Conservation (phyloP, 192 early-diverging fungal species). For the Coemansia sp. region DNA sequence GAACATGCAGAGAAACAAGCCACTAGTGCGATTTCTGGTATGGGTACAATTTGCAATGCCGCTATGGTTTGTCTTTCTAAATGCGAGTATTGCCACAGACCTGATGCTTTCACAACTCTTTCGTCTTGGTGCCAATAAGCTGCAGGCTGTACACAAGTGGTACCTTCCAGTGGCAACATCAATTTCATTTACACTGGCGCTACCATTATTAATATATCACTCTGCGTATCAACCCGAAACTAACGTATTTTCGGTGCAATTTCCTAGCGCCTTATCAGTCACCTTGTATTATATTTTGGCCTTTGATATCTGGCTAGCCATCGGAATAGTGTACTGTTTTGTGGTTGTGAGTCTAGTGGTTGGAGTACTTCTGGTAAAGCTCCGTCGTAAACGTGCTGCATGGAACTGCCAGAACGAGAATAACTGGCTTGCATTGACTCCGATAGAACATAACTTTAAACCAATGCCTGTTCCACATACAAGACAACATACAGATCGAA, state of each 20-base stretch:
- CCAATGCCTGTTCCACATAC: neutral
- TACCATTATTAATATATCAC: conserved; percentile 50
- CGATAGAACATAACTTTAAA: neutral
- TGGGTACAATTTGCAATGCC: conserved; percentile 56
- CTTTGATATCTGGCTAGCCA: conserved; percentile 51
- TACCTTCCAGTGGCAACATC: conserved; percentile 39
- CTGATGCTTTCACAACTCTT: conserved; percentile 43
- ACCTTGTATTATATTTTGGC: conserved; percentile 51
- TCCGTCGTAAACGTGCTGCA: conserved; percentile 33
- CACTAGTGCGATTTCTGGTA: conserved; percentile 40
- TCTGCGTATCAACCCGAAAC: conserved; percentile 36
- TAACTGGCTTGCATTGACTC: conserved; percentile 6
- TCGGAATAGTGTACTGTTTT: conserved; percentile 50
- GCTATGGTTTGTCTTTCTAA: conserved; percentile 53
- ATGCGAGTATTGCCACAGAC: conserved; percentile 47
- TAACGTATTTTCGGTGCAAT: conserved; percentile 51
- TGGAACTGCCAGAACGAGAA: conserved; percentile 24
- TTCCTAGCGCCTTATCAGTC: conserved; percentile 46
- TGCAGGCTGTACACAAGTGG: conserved; percentile 43
- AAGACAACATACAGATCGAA: neutral
- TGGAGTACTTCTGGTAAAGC: conserved; percentile 28
- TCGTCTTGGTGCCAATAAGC: conserved; percentile 16
- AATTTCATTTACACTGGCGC: conserved; percentile 31
- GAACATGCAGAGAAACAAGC: conserved; percentile 37
- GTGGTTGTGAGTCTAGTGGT: conserved; percentile 44